Conservation (phyloP, 306 rosid genomes). For the Fragaria iinumae region DNA sequence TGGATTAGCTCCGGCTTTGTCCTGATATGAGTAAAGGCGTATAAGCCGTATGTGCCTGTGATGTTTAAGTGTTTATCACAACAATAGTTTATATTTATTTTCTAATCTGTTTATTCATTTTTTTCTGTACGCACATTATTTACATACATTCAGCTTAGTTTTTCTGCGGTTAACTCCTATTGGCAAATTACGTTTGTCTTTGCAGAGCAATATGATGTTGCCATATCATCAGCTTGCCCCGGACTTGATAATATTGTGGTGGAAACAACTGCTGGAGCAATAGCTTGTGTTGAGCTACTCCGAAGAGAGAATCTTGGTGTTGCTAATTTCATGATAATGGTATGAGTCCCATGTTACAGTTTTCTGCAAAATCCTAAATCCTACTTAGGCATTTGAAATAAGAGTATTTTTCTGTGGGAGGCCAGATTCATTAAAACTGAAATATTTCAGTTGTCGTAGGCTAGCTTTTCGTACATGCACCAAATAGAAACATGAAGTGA, state of each 20-base stretch:
- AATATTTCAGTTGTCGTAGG: too few species aligned
- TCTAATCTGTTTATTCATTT: neutral
- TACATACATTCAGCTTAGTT: neutral
- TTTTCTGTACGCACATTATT: neutral
- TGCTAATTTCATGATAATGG: slow-evolving; percentile 94
- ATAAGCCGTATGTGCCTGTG: neutral
- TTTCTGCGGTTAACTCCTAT: slow-evolving; percentile 16
- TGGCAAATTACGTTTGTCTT: neutral
- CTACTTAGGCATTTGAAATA: neutral
- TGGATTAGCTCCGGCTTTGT: too few species aligned
- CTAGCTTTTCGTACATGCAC: too few species aligned
- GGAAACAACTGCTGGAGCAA: slow-evolving; percentile 81
- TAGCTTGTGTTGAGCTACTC: slow-evolving; percentile 80
- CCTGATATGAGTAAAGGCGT: too few species aligned
- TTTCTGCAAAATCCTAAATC: neutral
- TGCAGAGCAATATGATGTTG: slow-evolving; percentile 86
- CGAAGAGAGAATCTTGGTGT: slow-evolving; percentile 82
- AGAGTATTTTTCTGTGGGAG: too few species aligned
- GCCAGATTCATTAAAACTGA: too few species aligned
- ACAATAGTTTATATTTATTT: too few species aligned
- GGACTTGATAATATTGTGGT: slow-evolving; percentile 79
- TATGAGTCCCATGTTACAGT: slow-evolving; percentile 19
- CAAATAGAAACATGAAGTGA: too few species aligned
- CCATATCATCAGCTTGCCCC: slow-evolving; percentile 85
- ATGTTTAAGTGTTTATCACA: neutral